Base-by-base conservation (phyloP, 192 early-diverging fungal species). In the Coemansia brasiliensis region DNA sequence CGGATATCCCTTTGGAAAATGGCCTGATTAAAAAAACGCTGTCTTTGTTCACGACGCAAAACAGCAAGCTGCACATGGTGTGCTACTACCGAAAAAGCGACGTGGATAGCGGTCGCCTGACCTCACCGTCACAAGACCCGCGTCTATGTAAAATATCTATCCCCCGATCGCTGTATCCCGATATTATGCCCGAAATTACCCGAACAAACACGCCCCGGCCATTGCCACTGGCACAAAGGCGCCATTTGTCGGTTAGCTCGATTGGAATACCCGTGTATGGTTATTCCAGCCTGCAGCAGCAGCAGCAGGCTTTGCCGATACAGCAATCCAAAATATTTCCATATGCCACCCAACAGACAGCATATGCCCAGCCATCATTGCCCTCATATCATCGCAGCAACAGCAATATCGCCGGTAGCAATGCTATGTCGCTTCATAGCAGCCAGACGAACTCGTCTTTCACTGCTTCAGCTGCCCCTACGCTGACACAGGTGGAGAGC, bases 11-110 rank as follows among this genome's bases (percentile, higher is more conserved):
- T 55, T 84, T 89, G 44, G 81, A 84, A 21, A 71, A 85, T 53
- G 90, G 92, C 15, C 65, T 95, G 10, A 81, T 88, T 24, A 95
- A 95, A 62, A 90, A 92, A 73, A 81, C 88, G 2, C 86, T 95
- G 48, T 88, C 87, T 21, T 87, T 95, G 44, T 86, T 85, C 21
- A 92, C 92, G 3, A 82, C 84, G 6, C 69, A 83, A 40, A 84
- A 84, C 54, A 84, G 87, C 77, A 92, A 90, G 71, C 77, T 93
- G 27, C 91, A 94, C 65, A 70, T 95, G 13, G 88, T 94, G 59
- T 90, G 87, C 46, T 95, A 95, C 79, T 95, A 90, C 67, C 74
- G 84, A 25, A 88, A 87, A 50, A 72, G 80, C 35, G 92, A 94
- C 61, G 71, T 88, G 4, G 67, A 82, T 20, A 59, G 58, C 5